Evolutionary conservation across 148 eudicot species (phyloP), one percentile per base, ranked within the genome.

Genomic region (Selenicereus undatus): DNA sequence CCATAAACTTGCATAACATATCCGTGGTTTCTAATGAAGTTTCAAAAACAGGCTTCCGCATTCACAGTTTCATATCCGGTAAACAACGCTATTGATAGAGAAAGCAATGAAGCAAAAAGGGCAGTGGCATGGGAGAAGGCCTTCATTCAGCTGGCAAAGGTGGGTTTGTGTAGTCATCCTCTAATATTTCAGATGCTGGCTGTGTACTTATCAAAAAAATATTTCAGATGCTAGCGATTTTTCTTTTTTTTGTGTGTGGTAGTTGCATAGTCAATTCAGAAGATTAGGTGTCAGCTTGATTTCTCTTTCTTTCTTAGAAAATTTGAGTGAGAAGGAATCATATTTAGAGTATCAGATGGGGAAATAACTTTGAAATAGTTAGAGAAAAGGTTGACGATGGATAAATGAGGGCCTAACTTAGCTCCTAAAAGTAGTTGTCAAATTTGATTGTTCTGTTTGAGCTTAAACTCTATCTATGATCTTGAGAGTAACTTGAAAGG

Each of bases 11-110:
- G 26, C 43, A 81, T 36, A 69, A 10, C 76, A 35, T 72, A 51
- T 68, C 69, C 36, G 76, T 73, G 80, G 75, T 79, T 65, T 77
- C 51, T 78, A 80, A 80, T 42, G 75, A 79, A 85, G 69, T 73
- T 83, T 84, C 54, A 70, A 77, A 81, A 79, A 70, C 88, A 97
- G 99, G 98, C 99, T 86, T 90, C 99, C 81, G 98, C 99, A 65
- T 97, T 97, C 89, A 83, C 91, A 81, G 88, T 97, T 76, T 92
- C 98, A 26, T 97, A 97, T 90, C 99, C 99, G 65, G 97, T 97
- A 77, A 94, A 93, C 89, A 97, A 97, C 80, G 98, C 89, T 54
- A 76, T 90, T 80, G 92, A 92, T 85, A 90, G 84, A 83, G 93
- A 91, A 86, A 84, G 92, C 83, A 91, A 94, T 75, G 89, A 86